Base-by-base conservation (phyloP, 768 basidiomycete genomes). In the Phanerochaete carnosa region DNA sequence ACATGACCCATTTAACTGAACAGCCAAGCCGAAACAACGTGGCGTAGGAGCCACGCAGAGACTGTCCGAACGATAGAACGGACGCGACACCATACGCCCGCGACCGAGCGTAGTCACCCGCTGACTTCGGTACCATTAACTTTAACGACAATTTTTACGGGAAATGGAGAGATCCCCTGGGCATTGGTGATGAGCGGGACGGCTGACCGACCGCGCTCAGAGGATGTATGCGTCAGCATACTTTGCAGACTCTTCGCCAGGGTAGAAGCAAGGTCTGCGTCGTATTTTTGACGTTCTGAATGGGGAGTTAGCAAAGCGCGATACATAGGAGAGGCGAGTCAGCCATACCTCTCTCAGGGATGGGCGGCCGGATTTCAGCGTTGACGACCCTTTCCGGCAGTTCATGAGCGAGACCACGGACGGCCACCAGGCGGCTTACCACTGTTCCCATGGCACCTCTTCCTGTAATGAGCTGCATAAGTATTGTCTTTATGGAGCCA, bases 371-470 rank as follows among this genome's bases (percentile, higher is more conserved):
- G 15, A 93, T 76, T 74, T 93, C 90, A 9, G 86, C 90, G 57
- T 90, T 92, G 62, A 94, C 84, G 15, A 87, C 76, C 91, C 92
- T 93, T 68, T 33, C 12, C 23, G 26, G 26, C 25, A 43, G 60
- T 45, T 19, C 45, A 13, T 28, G 11, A 55, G 43, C 30, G 55
- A 13, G 9, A 3, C 26, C 1, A n/a, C 49, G 25, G 57, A 46
- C n/a, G 28, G 32, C 39, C 28, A 16, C 19, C 37, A 45, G 25
- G 43, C 2, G 26, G 13, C 59, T 6, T 13, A 90, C 92, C 92
- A 94, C 73, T 90, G 86, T 70, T 94, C 92, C 92, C 92, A 94
- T 55, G 90, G 85, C 15, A 92, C 83, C 26, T 93, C 90, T 69
- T 94, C 92, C 74, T 94, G 37, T 19, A 46, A 39, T 26, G 50